These are phyloP conservation scores for Mycena galopus DNA, from an alignment of 768 basidiomycete species.

Conservation along the genomic window DNA sequence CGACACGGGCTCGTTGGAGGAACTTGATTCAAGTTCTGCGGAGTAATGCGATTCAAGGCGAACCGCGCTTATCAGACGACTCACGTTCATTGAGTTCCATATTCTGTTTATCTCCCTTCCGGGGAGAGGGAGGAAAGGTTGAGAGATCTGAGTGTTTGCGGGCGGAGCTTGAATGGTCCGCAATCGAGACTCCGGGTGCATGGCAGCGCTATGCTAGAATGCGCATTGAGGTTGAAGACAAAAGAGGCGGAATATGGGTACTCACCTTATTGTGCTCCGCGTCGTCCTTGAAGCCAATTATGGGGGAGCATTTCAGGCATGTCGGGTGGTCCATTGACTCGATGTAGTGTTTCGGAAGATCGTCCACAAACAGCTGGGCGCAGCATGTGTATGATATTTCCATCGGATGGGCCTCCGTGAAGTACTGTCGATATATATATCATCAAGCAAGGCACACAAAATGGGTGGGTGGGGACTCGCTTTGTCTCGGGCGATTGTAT, in stretches of 20 bases:
- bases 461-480: conserved; percentile 35
- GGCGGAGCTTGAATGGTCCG: conserved; percentile 1
- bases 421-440: conserved; percentile 13
- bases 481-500: conserved; percentile 48
- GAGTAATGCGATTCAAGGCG: not conserved
- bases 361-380: conserved; percentile 47
- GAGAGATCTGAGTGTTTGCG: not conserved
- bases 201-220: conserved; percentile 52
- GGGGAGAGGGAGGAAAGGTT: not conserved
- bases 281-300: conserved; percentile 52
- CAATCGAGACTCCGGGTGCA: conserved; percentile 49
- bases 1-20: not conserved
- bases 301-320: conserved; percentile 49
- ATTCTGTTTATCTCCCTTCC: not conserved
- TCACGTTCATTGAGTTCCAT: not conserved
- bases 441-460: not conserved
- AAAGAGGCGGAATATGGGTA: not conserved
- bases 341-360: conserved; percentile 55
- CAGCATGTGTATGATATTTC: conserved; percentile 1
- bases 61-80: not conserved
- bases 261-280: conserved; percentile 46
- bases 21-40: too few species aligned
- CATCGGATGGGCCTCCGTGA: not conserved
- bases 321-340: conserved; percentile 53
- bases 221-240: not conserved